Evolutionary conservation across 345 rosid species (phyloP), one percentile per base, ranked within the genome.

Genomic region (Hibiscus tridactylites): DNA sequence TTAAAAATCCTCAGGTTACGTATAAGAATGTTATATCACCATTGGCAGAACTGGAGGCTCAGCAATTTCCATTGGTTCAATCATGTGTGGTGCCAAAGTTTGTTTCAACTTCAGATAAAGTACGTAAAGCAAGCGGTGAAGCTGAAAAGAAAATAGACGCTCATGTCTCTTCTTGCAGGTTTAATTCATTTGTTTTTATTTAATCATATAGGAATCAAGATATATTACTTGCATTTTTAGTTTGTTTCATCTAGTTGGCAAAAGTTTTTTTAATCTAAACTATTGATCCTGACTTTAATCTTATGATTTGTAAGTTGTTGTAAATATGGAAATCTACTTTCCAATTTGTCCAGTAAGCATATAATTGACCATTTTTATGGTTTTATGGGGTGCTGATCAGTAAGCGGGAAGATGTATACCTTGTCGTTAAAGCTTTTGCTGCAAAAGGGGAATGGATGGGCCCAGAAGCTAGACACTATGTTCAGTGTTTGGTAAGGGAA

Each of bases 371-470:
- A 59, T 54, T 28, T 2, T 70, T 11, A 5, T 71, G 26, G 49
- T 74, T 72, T 80, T 69, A 33, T 85, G 85, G 84, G 54, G 74
- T 82, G 83, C 83, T 78, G 62, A 81, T 81, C 84, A 94, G 98
- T 71, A 84, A 84, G 65, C 88, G 93, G 28, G 97, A 90, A 80
- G 97, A 94, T 74, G 89, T 94, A 68, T 91, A 88, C 65, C 90
- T 84, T 0, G 89, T 82, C 13, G 78, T 90, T 60, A 91, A 86
- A 77, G 86, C 88, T 72, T 85, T 84, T 73, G 79, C 90, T 73
- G 77, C 83, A 29, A 90, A 83, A 76, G 89, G 89, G 60, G 93
- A 90, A 68, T 73, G 85, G 82, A 78, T 75, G 65, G 59, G 68
- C 31, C 77, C 88, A 31, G 93, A 94, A 84, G 86, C 88, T 47